Evolutionary conservation across 495 filamentous ascomycete genomes (phyloP), one percentile per base, ranked within the genome.

Genomic region (Aspergillus carlsbadensis): DNA sequence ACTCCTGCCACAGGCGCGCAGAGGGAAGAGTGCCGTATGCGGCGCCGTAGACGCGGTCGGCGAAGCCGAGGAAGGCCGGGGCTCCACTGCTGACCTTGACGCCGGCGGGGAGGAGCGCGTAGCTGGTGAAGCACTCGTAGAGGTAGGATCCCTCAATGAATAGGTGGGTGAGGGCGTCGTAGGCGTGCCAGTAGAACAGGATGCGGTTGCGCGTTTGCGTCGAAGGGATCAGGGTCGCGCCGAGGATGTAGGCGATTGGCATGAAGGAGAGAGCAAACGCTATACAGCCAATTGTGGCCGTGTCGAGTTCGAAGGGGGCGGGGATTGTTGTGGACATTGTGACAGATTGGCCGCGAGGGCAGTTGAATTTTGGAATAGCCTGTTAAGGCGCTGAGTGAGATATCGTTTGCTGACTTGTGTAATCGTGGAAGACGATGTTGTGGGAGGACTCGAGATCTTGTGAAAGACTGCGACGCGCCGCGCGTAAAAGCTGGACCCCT

Each of bases 101-200:
- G 24, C 65, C 64, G 18, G 72, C 67, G 41, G 72, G 70, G 45
- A 83, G 60, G 37, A 73, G 68, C 5, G 73, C 71, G 62, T 79
- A 90, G 57, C 84, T 85, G 79, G 89, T 89, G 80, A 97, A 91
- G 73, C 89, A 96, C 73, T 96, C 86, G 78, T 90, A 96, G 44
- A 96, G 85, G 74, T 89, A 98, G 52, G 87, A 87, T 36, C 89
- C 91, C 73, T 98, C 93, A 71, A 96, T 86, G 62, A 88, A 76
- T 71, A 92, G 76, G 78, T 97, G 93, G 63, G 91, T 91, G 17
- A 98, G 83, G 43, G 87, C 86, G 71, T 96, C 91, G 76, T 96
- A 96, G 59, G 85, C 78, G 79, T 96, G 92, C 93, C 93, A 98
- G 77, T 92, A 84, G 80, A 95, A 96, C 58, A 98, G 84, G 63